phyloP scores from a whole-genome alignment of 2,329 filamentous ascomycete species.

The Didymella lethalis region DNA sequence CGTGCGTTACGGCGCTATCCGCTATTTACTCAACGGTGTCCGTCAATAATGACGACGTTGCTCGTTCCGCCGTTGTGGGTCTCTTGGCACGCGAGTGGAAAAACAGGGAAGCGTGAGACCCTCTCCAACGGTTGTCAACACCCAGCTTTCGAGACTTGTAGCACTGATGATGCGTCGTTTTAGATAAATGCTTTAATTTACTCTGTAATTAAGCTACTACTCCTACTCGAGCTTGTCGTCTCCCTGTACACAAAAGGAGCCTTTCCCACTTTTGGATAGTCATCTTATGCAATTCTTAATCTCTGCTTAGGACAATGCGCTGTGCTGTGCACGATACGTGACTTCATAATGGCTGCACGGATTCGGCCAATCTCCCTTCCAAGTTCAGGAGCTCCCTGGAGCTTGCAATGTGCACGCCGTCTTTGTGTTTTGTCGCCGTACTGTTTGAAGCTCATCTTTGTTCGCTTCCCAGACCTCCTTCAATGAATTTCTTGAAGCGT shows the following conservation, averaged over 20 bases:
- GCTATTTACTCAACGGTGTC: constrained; percentile 6
- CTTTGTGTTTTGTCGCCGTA: not conserved
- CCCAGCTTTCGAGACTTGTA: not conserved
- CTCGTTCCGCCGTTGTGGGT: constrained; percentile 15
- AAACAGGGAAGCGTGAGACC: constrained; percentile 9
- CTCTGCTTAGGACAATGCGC: not conserved
- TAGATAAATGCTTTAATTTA: too few relatives aligned
- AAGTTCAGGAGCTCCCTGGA: not conserved
- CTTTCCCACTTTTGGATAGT: too few relatives aligned
- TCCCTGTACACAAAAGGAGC: too few relatives aligned
- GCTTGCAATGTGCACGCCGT: not conserved
- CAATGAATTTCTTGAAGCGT: not conserved
- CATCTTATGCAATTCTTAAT: too few relatives aligned
- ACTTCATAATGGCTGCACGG: not conserved
- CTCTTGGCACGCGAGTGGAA: constrained; percentile 5
- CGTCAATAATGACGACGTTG: constrained; percentile 17
- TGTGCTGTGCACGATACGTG: not conserved
- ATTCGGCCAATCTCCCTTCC: not conserved
- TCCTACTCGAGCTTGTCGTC: too few relatives aligned
- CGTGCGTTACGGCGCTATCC: constrained; percentile 25
- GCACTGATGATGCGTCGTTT: not conserved
- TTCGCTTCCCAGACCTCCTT: not conserved
- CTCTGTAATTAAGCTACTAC: too few relatives aligned
- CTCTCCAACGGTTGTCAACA: constrained; percentile 1
- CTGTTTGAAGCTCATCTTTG: not conserved